Base-by-base conservation (phyloP, 495 filamentous ascomycete species). In the Darksidea phi region DNA sequence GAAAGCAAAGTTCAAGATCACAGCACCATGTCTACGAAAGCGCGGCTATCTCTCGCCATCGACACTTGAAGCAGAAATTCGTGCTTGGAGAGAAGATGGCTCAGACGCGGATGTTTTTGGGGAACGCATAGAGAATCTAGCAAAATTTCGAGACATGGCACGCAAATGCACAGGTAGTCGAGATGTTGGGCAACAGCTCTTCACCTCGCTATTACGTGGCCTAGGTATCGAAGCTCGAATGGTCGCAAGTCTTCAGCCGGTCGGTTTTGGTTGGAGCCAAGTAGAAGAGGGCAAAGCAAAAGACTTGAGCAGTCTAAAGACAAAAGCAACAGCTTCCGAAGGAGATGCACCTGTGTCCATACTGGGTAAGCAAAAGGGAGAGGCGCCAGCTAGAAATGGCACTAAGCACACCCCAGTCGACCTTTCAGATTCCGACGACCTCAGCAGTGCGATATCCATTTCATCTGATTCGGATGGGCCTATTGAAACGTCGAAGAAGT, bases 221-320 rank as follows among this genome's bases (percentile, higher is more conserved):
- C 67, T 99, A 17, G 88, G 86, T 0, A 76, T 96, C 12, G 90
- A 96, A 59, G 83, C 88, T 18, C 79, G 91, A 41, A 75, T 97
- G 66, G 85, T 97, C 10, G 85, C 86, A 13, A 96, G 82, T 71
- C 73, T 99, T 11, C 94, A 97, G 62, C 87, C 94, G 15, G 71
- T 90, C 0, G 94, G 95, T 1, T 96, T 96, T 72, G 91, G 91
- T 1, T 97, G 90, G 84, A 92, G 86, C 50, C 93, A 92, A 69
- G 76, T 79, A 17, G 94, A 98, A 72, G 87, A 91, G 68, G 82
- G 82, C 1, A 61, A 62, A 57, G 62, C 50, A 59, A 75, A 66
- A 63, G 11, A 61, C 24, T 69, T 79, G 67, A 70, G 71, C 42
- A 58, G 48, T 50, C 23, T 54, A 11, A 20, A 37, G n/a, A 32